phyloP scores from a whole-genome alignment of 345 rosid genomes.

The Raphanus sativus region DNA sequence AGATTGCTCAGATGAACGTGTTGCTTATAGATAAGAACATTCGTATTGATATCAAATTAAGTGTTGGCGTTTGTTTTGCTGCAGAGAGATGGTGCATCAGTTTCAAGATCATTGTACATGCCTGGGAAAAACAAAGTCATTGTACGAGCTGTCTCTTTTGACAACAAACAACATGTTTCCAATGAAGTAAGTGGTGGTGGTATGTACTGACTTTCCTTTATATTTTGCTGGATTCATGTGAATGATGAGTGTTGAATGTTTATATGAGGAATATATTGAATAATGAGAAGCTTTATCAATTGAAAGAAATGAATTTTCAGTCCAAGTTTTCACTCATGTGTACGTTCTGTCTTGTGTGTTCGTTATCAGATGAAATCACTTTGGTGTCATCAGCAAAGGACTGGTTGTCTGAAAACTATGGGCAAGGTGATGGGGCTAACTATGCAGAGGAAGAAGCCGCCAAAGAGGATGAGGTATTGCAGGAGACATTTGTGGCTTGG shows the following conservation, averaged over 20 bases:
- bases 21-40: too few relatives aligned
- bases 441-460: slow-evolving; percentile 51
- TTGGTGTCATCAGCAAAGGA: slow-evolving; percentile 80
- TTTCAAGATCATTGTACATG: too few relatives aligned
- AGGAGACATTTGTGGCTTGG: slow-evolving; percentile 91
- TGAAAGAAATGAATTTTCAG: background rate
- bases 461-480: slow-evolving; percentile 78
- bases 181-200: slow-evolving; percentile 45
- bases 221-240: background rate
- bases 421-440: slow-evolving; percentile 53
- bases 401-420: slow-evolving; percentile 80
- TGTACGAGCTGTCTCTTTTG: slow-evolving; percentile 71
- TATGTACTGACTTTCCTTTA: slow-evolving; percentile 6
- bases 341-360: slow-evolving; percentile 19
- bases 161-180: slow-evolving; percentile 43
- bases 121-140: slow-evolving; percentile 74
- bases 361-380: slow-evolving; percentile 59
- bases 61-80: too few relatives aligned
- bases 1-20: too few relatives aligned
- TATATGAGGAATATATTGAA: slow-evolving; percentile 5
- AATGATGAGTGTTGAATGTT: slow-evolving; percentile 2
- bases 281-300: background rate
- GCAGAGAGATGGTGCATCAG: too few relatives aligned
- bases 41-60: too few relatives aligned
- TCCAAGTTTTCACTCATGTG: slow-evolving; percentile 8